Percentiles rank a stretch among this genome's conserved stretches.
These are phyloP conservation scores for Aspergillus eucalypticola DNA, from an alignment of 2,329 filamentous ascomycete genomes.

Conservation along the genomic window DNA sequence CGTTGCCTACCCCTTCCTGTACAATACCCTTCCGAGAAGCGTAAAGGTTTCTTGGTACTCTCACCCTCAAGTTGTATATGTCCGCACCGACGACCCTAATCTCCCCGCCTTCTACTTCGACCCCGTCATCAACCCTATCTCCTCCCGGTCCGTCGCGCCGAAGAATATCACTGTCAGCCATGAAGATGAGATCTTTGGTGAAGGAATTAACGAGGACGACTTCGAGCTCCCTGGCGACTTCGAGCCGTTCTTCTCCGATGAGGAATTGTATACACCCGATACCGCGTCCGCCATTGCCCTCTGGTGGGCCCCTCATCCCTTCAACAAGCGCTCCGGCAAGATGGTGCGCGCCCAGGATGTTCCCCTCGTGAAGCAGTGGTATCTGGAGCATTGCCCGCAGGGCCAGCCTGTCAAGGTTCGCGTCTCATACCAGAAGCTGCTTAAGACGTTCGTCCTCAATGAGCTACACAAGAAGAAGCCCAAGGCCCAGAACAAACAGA, in stretches of 20 bases:
- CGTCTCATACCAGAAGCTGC: constrained; percentile 95
- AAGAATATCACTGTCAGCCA: constrained; percentile 91
- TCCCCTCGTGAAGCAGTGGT: constrained; percentile 96
- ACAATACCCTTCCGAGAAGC: constrained; percentile 93
- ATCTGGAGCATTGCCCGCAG: constrained; percentile 89
- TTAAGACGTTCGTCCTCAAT: constrained; percentile 95
- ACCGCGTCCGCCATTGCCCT: constrained; percentile 88
- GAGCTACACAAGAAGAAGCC: constrained; percentile 94
- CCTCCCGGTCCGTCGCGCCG: constrained; percentile 86
- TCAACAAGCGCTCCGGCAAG: constrained; percentile 86
- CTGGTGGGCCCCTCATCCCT: constrained; percentile 98
- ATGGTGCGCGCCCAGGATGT: constrained; percentile 99
- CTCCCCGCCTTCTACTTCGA: constrained; percentile 97
- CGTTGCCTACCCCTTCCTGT: constrained; percentile 90
- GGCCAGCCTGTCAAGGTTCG: constrained; percentile 94
- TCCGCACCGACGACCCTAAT: constrained; percentile 80
- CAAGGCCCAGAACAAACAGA: constrained; percentile 94
- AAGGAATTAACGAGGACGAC: constrained; percentile 74
- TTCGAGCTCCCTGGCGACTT: constrained; percentile 79
- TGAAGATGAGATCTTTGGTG: constrained; percentile 90
- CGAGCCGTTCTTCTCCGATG: constrained; percentile 85
- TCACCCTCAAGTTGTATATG: constrained; percentile 88
- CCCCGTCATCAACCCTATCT: constrained; percentile 96
- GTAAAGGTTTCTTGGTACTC: constrained; percentile 94
- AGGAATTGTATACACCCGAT: constrained; percentile 84